Evolutionary conservation across 257 asterid genomes (phyloP).

Genomic region (Solanum sejunctum): DNA sequence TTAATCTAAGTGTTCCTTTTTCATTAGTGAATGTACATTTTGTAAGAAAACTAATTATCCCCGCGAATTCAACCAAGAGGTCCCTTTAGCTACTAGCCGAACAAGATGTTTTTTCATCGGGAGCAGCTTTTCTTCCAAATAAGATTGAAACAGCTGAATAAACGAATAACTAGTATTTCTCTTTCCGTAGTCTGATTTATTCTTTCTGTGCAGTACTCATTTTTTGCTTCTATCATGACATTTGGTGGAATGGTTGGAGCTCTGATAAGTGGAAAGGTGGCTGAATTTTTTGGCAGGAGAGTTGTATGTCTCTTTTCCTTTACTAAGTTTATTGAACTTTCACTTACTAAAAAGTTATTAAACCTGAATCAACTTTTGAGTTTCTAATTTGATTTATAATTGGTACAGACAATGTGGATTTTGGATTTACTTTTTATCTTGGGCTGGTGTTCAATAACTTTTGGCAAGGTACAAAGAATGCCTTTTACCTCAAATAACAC

Average conservation of each 20-base stretch:
- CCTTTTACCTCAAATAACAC: background rate
- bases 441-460: constrained; percentile 14
- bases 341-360: background rate
- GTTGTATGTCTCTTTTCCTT: constrained; percentile 4
- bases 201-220: constrained; percentile 7
- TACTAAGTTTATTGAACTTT: background rate
- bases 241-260: constrained; percentile 21
- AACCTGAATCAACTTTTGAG: background rate
- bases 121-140: background rate
- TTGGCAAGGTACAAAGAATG: constrained; percentile 10
- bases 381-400: background rate
- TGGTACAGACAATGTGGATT: constrained; percentile 11
- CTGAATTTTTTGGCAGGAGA: constrained; percentile 15
- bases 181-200: background rate
- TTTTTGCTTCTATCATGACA: constrained; percentile 12
- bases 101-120: background rate
- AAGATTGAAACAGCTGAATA: background rate
- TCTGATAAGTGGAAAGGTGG: constrained; percentile 10
- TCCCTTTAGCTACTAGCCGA: background rate
- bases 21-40: background rate
- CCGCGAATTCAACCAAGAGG: background rate
- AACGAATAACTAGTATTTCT: background rate
- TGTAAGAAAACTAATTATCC: background rate
- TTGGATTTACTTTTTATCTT: background rate
- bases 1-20: background rate